These are phyloP conservation scores for Galerina sulciceps DNA, from an alignment of 768 basidiomycete species.

Conservation along the genomic window DNA sequence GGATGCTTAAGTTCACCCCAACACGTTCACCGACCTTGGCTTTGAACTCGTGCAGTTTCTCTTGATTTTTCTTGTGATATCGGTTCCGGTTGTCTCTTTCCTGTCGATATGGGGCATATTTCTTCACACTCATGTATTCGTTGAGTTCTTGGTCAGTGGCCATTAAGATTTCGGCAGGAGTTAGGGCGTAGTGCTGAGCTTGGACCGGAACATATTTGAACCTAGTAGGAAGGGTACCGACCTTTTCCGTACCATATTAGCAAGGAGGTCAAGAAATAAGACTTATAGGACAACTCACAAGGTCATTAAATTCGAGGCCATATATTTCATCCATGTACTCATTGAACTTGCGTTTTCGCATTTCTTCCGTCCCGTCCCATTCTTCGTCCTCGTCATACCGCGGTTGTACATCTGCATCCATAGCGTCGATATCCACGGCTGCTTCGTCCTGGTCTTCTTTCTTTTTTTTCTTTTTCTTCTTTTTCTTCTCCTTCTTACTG, in stretches of 20 bases:
- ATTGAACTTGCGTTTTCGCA: conserved; percentile 81
- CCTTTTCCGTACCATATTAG: conserved; percentile 48
- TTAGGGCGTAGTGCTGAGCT: conserved; percentile 67
- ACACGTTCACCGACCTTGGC: conserved; percentile 53
- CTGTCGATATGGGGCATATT: conserved; percentile 87
- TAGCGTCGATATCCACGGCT: conserved; percentile 64
- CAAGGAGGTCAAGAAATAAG: conserved; percentile 3
- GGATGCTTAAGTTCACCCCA: conserved; percentile 12
- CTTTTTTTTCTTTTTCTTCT: conserved; percentile 61
- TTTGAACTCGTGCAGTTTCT: conserved; percentile 77
- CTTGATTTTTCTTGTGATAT: conserved; percentile 68
- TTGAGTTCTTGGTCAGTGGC: conserved; percentile 95
- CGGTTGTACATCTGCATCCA: conserved; percentile 48
- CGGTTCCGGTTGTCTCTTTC: conserved; percentile 41
- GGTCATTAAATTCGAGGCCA: conserved; percentile 92
- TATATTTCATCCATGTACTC: conserved; percentile 93
- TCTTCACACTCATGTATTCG: conserved; percentile 86
- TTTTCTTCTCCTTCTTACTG: conserved; percentile 30
- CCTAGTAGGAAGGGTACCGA: conserved; percentile 87
- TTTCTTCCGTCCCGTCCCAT: conserved; percentile 90
- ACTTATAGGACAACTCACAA: conserved; percentile 49
- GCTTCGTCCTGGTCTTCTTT: conserved; percentile 45
- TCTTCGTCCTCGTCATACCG: conserved; percentile 55
- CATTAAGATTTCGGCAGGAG: conserved; percentile 85
- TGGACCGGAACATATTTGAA: conserved; percentile 88